These are phyloP conservation scores for Kitagawia praeruptora DNA, from an alignment of 129 eudicot species.

Conservation along the genomic window DNA sequence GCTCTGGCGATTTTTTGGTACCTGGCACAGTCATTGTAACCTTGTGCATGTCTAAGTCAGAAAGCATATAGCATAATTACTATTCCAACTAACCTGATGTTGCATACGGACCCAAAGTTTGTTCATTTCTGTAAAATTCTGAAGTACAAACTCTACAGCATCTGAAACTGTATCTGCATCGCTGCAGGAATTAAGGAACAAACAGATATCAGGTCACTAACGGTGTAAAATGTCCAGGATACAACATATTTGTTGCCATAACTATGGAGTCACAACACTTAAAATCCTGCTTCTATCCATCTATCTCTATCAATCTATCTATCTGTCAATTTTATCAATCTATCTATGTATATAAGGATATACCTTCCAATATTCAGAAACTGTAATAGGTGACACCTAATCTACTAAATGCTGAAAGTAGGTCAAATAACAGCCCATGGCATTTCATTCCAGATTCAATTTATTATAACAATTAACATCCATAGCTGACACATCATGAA, in stretches of 20 bases:
- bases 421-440: not conserved
- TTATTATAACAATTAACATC: not conserved
- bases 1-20: constrained; percentile 26
- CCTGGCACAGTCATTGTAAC: constrained; percentile 24
- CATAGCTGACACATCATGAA: not conserved
- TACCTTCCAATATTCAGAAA: not conserved
- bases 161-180: constrained; percentile 91
- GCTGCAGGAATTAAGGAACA: constrained; percentile 29
- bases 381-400: not conserved
- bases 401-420: not conserved
- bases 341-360: not conserved
- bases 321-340: not conserved
- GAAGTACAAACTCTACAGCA: constrained; percentile 95
- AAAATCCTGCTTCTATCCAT: not conserved
- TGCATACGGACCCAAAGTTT: constrained; percentile 98
- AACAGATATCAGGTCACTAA: not conserved
- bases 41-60: constrained; percentile 17
- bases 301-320: not conserved
- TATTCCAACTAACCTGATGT: constrained; percentile 69
- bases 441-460: not conserved
- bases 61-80: constrained; percentile 19
- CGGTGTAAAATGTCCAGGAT: not conserved
- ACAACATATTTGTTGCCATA: not conserved
- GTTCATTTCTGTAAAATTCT: constrained; percentile 95
- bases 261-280: not conserved